Base-by-base conservation (phyloP, 208 protist genomes). In the Trypanosoma vivax region DNA sequence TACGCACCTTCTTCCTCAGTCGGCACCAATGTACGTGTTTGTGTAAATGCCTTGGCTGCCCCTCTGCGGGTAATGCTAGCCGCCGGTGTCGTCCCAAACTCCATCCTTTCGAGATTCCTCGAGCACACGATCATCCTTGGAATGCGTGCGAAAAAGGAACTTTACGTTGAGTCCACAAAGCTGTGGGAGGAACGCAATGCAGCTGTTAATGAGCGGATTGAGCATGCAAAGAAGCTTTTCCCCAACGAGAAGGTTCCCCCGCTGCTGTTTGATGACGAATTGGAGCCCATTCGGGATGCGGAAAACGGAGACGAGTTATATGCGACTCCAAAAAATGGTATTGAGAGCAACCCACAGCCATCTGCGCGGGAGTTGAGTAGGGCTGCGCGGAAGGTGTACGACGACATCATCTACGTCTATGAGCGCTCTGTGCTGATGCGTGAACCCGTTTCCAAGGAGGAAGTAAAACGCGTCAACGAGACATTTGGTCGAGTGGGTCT, bases 121-220 rank as follows among this genome's bases (percentile, higher is more conserved):
- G 79, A 91, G 55, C 43, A 65, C 42, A 84, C 73, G n/a, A 47
- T 91, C 27, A 60, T 91, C 46, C 64, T 91, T 18, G 72, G 70
- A 34, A 87, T 91, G 79, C 68, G 79, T 14, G 33, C 33, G 6
- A 37, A 76, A 10, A 45, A 35, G 14, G 45, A 53, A 25, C 61
- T 50, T 18, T 83, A 79, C 55, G 60, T 65, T 0, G 43, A 46
- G 16, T 70, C 65, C 27, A 39, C 52, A 3, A 62, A 68, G 25
- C 56, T 89, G 38, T 68, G 70, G 41, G 55, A 51, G 38, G 58
- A 68, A 10, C 71, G 75, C 10, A 73, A 70, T 35, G 55, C 40
- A 25, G 5, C 59, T 2, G 48, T 45, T 5, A 55, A 64, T 46
- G 18, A 2, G 27, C 30, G 54, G 21, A 59, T 35, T 18, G 19